Base-by-base conservation (phyloP, 768 basidiomycete species). In the Leccinum barrowsii region DNA sequence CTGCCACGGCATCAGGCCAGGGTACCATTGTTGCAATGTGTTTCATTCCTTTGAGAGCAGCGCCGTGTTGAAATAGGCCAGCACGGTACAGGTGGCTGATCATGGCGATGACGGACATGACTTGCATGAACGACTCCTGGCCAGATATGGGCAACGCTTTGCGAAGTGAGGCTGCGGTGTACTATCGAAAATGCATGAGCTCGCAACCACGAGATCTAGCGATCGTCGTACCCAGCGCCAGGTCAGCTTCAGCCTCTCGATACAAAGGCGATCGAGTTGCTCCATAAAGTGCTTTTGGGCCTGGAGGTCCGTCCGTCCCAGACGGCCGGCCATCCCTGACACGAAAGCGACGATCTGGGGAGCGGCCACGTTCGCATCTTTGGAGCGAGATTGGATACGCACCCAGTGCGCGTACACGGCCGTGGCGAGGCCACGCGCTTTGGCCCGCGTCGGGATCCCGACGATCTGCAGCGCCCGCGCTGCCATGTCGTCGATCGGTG, bases 61-160 rank as follows among this genome's bases (percentile, higher is more conserved):
- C n/a, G 28, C 11, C 26, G n/a, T 48, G 49, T 21, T 30, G 58
- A 40, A 70, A 37, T 24, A 52, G 58, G 48, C 61, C 53, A 3
- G 54, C 50, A 13, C 24, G 59, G 51, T 59, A 70, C 24, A 70
- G 44, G 54, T 51, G 54, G 8, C 58, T 21, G 49, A 58, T 52
- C 57, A 62, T 70, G 34, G 53, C 44, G 40, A 66, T 52, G 30
- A 56, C 57, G 4, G 64, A 50, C 59, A 68, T 59, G 35, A 64
- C 46, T 6, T 58, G 54, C 51, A 47, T 56, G 2, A 66, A 60
- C 32, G 64, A n/a, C 34, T 54, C 56, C 53, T 51, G 26, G 19
- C 60, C 57, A 28, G 57, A 24, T 3, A 57, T 44, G 12, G 59
- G 49, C 34, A 50, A 35, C 1, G 34, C 26, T 19, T 34, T 21